phyloP scores from a whole-genome alignment of 768 basidiomycete genomes.

The Leccinum boreale region DNA sequence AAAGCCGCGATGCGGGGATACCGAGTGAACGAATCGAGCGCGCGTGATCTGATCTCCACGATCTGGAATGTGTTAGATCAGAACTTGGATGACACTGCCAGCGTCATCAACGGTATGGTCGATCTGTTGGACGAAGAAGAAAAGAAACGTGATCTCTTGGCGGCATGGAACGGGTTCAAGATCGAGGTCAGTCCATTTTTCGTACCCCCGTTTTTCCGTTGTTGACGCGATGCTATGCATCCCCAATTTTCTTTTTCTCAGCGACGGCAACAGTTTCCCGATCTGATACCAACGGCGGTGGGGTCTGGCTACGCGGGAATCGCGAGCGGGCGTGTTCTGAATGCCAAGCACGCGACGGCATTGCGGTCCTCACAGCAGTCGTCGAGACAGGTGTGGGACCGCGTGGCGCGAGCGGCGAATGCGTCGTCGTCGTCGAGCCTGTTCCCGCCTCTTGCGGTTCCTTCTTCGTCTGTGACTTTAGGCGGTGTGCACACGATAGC shows the following conservation, averaged over 20 bases:
- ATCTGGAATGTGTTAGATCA: conserved; percentile 77
- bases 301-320: conserved; percentile 77
- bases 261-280: conserved; percentile 86
- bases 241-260: conserved; percentile 23
- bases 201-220: not conserved
- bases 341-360: conserved; percentile 73
- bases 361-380: conserved; percentile 53
- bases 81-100: conserved; percentile 69
- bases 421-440: conserved; percentile 38
- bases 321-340: conserved; percentile 77
- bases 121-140: conserved; percentile 82
- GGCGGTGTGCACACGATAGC: not conserved
- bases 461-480: not conserved
- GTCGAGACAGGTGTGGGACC: conserved; percentile 76
- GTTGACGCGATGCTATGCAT: not conserved
- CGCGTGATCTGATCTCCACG: conserved; percentile 83
- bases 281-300: conserved; percentile 55
- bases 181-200: conserved; percentile 69
- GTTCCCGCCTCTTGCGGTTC: conserved; percentile 31
- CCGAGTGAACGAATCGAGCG: conserved; percentile 69
- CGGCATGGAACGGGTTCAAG: conserved; percentile 81
- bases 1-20: conserved; percentile 80
- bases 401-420: conserved; percentile 79
- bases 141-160: conserved; percentile 72
- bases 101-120: conserved; percentile 68